Conservation (phyloP, 2,329 filamentous ascomycete genomes). For the Monilinia fructicola region DNA sequence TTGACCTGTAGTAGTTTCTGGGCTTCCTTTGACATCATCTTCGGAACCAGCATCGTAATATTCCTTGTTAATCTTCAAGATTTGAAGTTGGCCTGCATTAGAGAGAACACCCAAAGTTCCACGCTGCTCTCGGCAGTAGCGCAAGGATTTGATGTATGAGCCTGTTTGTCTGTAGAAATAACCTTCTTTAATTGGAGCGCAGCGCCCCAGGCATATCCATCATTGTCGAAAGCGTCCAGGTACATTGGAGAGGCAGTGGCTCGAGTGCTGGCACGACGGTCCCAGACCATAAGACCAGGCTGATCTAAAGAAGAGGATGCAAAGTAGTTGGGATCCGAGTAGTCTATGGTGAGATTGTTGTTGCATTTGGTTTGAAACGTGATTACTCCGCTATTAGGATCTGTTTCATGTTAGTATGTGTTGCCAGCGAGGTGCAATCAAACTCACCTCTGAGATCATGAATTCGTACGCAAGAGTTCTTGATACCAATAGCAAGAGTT, state of each 20-base stretch:
- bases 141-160: slow-evolving; percentile 61
- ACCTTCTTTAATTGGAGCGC: slow-evolving; percentile 57
- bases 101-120: slow-evolving; percentile 63
- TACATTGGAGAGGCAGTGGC: slow-evolving; percentile 55
- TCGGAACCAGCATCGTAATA: slow-evolving; percentile 45
- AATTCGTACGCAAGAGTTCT: slow-evolving; percentile 70
- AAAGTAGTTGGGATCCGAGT: slow-evolving; percentile 79
- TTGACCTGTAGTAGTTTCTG: slow-evolving; percentile 59
- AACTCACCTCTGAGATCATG: slow-evolving; percentile 73
- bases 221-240: slow-evolving; percentile 57
- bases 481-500: slow-evolving; percentile 72
- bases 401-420: slow-evolving; percentile 35
- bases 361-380: slow-evolving; percentile 67
- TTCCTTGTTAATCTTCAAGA: slow-evolving; percentile 59
- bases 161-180: slow-evolving; percentile 52
- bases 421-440: not conserved
- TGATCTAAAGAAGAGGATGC: slow-evolving; percentile 75
- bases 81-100: slow-evolving; percentile 61
- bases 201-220: slow-evolving; percentile 62
- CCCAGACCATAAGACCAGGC: slow-evolving; percentile 75
- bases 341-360: slow-evolving; percentile 75
- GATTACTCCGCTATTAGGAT: slow-evolving; percentile 53
- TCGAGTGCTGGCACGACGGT: slow-evolving; percentile 62
- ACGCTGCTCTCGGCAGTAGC: slow-evolving; percentile 61
- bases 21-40: slow-evolving; percentile 51